Conservation (phyloP, 371 early-diverging fungal genomes). For the Mucor velutinosus region DNA sequence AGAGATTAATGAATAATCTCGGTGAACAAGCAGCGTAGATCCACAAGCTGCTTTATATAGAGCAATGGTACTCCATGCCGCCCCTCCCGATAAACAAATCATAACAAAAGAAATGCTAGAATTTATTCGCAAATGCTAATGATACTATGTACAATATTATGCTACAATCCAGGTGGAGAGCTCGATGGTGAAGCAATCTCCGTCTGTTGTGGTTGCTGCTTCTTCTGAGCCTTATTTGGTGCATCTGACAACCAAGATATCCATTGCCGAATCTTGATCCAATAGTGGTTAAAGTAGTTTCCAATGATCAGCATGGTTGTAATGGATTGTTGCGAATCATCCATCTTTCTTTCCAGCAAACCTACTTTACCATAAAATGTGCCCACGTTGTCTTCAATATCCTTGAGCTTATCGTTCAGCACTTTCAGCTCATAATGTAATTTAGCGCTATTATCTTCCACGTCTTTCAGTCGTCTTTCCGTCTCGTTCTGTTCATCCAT, state of each 20-base stretch:
- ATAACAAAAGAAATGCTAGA: no score
- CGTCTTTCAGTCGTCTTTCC: conserved; percentile 35
- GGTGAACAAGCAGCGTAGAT: no score
- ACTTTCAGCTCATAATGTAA: conserved; percentile 50
- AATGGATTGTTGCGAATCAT: conserved; percentile 47
- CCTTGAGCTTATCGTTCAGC: conserved; percentile 47
- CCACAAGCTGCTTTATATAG: no score
- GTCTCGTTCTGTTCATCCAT: conserved; percentile 39
- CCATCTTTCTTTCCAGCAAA: conserved; percentile 46
- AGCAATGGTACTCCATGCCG: no score
- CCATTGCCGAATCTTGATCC: conserved; percentile 40
- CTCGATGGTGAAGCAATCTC: not conserved
- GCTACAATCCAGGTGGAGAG: not conserved
- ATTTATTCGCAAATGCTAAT: no score
- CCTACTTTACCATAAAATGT: conserved; percentile 47
- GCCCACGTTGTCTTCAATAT: conserved; percentile 48
- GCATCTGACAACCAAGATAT: conserved; percentile 6
- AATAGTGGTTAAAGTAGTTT: conserved; percentile 53
- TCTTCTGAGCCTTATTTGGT: not conserved
- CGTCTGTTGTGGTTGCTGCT: not conserved
- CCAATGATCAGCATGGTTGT: conserved; percentile 52
- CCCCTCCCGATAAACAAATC: no score
- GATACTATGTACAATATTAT: not conserved
- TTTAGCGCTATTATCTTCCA: conserved; percentile 48
- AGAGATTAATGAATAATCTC: no score